Evolutionary conservation across 2,329 filamentous ascomycete species (phyloP).

Genomic region (Drechslerella coelobrocha): DNA sequence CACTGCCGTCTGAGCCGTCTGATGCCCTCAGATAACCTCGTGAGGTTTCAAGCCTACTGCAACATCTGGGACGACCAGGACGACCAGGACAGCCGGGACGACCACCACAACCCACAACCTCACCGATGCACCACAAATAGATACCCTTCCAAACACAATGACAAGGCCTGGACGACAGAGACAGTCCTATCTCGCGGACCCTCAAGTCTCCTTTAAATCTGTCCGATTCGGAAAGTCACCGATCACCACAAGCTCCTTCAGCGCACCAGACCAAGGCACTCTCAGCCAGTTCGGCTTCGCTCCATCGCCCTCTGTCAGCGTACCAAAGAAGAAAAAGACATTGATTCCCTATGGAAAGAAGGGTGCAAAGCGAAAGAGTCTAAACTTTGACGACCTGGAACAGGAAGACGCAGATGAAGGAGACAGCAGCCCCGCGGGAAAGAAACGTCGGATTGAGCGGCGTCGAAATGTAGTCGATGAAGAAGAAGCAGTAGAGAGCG

Average conservation of each 20-base stretch:
- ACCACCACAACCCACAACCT: no score
- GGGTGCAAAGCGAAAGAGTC: conserved; percentile 30
- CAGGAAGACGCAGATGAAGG: conserved; percentile 11
- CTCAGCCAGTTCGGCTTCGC: conserved; percentile 42
- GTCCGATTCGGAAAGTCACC: conserved; percentile 28
- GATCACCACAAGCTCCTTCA: not conserved
- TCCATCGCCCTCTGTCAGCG: conserved; percentile 1
- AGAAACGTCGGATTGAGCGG: conserved; percentile 19
- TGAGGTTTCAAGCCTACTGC: no score
- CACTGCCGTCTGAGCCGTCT: no score
- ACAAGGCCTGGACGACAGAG: conserved; percentile 13
- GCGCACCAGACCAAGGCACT: conserved; percentile 29
- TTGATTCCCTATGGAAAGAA: conserved; percentile 16
- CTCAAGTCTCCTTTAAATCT: conserved; percentile 21
- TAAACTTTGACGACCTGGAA: conserved; percentile 22
- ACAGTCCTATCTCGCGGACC: conserved; percentile 27
- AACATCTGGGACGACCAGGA: no score
- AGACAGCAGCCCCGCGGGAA: conserved; percentile 16
- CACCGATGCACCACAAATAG: not conserved
- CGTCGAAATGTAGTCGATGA: conserved; percentile 6
- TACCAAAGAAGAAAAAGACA: conserved; percentile 17
- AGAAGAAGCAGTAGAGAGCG: conserved; percentile 1
- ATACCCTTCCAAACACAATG: conserved; percentile 9
- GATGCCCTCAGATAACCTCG: no score
- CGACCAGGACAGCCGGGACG: no score